Base-by-base conservation (phyloP, 495 filamentous ascomycete species). In the Podospora australis region DNA sequence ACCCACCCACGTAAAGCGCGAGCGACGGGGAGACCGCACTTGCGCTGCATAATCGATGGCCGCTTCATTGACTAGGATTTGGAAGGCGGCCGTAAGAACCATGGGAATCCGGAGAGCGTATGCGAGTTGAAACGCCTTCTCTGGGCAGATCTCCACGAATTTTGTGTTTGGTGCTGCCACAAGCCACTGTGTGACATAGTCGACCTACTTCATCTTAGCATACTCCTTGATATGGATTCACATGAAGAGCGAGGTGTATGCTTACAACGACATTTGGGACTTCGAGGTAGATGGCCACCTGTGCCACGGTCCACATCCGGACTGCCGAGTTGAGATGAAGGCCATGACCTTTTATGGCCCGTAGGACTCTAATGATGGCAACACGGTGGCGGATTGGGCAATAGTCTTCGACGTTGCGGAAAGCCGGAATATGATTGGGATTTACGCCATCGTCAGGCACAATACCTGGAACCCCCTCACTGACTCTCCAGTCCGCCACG, bases 11-110 rank as follows among this genome's bases (percentile, higher is more conserved):
- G 57, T 60, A 9, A 50, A 11, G 1, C 11, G 21, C 1, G 51
- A 44, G 1, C 24, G 44, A n/a, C 28, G 16, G 20, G 55, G 51
- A 0, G 39, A 48, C 2, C 48, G 46, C 0, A 25, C n/a, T n/a
- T 42, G 24, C 35, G 75, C 80, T 45, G 78, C 81, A 68, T 85
- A 84, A 69, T 87, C 80, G 50, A 88, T 76, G 47, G 82, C 73
- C 28, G 50, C 52, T 48, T 75, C 72, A 36, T 56, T 66, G 25
- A 75, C 72, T 10, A 75, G 64, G 14, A 75, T 65, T 29, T 57
- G 57, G 48, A 72, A 75, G 2, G 70, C 57, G 6, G 63, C 48
- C 14, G 55, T 62, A 8, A 69, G 53, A 2, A 75, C 54, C 17
- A 54, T 53, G 1, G 62, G 52, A 2, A 72, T 62, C 36, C 62